Conservation (phyloP, 2,329 filamentous ascomycete genomes). For the Alternaria sp. region DNA sequence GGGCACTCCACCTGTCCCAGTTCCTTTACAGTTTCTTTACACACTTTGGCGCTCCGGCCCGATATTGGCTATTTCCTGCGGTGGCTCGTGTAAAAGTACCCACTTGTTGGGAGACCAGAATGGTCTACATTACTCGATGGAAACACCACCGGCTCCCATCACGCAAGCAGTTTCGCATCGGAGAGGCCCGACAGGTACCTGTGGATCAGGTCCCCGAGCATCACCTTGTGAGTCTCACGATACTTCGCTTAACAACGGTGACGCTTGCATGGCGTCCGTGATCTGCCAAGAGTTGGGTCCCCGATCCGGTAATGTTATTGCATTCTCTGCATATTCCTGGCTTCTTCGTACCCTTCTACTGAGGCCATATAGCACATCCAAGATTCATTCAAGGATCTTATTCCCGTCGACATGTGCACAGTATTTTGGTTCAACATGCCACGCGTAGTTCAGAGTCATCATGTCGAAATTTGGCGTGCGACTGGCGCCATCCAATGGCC, state of each 20-base stretch:
- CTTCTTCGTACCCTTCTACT: not conserved
- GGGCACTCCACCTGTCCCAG: conserved; percentile 36
- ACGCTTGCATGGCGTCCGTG: conserved; percentile 17
- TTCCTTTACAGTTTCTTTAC: conserved; percentile 35
- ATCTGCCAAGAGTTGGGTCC: conserved; percentile 18
- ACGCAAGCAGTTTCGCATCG: conserved; percentile 19
- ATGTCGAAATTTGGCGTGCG: conserved; percentile 25
- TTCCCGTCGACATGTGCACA: conserved; percentile 12
- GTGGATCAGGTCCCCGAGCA: conserved; percentile 15
- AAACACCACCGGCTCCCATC: conserved; percentile 22
- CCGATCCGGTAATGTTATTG: conserved; percentile 31
- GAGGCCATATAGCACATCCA: conserved; percentile 7
- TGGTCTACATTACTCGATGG: conserved; percentile 38
- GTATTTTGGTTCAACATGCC: conserved; percentile 19
- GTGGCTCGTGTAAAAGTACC: conserved; percentile 33
- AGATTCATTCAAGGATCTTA: conserved; percentile 12
- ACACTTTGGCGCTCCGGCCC: conserved; percentile 31
- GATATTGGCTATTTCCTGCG: conserved; percentile 25
- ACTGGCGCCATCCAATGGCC: conserved; percentile 27
- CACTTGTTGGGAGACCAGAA: conserved; percentile 45
- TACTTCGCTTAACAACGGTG: conserved; percentile 36
- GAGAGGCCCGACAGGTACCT: conserved; percentile 21
- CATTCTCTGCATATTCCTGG: conserved; percentile 31
- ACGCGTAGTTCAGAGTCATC: conserved; percentile 32
- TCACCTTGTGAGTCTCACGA: conserved; percentile 34